Evolutionary conservation across 2,329 filamentous ascomycete species (phyloP).

Genomic region (Tolypocladium endophyticum): DNA sequence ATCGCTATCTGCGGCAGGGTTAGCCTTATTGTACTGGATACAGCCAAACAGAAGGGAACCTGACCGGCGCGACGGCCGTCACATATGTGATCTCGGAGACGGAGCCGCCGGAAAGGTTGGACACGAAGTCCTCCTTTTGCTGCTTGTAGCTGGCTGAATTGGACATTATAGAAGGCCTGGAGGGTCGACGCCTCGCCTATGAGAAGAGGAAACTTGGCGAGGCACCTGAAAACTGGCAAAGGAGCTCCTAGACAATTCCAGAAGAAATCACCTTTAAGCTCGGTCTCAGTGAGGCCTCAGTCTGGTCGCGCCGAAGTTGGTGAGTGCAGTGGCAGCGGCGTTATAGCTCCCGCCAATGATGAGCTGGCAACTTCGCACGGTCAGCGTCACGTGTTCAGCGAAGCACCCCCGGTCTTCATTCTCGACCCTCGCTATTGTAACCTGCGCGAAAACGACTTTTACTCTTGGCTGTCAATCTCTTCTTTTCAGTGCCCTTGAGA

Average conservation of each 20-base stretch:
- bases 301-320: neutral
- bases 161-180: constrained; percentile 19
- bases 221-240: no score
- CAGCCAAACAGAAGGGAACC: constrained; percentile 1
- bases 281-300: neutral
- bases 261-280: neutral
- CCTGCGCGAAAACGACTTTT: neutral
- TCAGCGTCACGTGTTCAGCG: neutral
- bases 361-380: neutral
- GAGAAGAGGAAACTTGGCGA: neutral
- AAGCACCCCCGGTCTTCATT: neutral
- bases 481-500: neutral
- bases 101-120: constrained; percentile 73
- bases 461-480: neutral
- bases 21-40: neutral
- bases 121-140: constrained; percentile 91
- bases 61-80: constrained; percentile 74
- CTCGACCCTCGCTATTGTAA: neutral
- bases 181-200: neutral
- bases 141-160: constrained; percentile 62
- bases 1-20: constrained; percentile 54
- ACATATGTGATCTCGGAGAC: constrained; percentile 82
- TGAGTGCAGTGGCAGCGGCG: neutral
- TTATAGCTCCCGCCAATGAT: neutral
- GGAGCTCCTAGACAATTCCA: neutral